phyloP scores from a whole-genome alignment of 176 grass and related monocot genomes.

The Alopecurus myosuroides region DNA sequence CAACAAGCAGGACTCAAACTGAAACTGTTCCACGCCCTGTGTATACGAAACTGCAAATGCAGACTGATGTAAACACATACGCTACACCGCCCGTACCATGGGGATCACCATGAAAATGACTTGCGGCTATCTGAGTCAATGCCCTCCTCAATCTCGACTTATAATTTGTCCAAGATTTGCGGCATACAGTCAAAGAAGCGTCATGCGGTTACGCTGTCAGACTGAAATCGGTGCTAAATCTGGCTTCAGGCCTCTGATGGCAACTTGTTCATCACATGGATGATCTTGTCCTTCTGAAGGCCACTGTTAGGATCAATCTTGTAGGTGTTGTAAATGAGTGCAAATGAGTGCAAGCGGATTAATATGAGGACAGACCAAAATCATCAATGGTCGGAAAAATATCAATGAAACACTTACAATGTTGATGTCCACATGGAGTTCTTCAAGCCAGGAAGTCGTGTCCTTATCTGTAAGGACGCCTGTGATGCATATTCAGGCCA shows the following conservation, averaged over 20 bases:
- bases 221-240: neutral
- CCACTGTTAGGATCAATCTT: constrained; percentile 53
- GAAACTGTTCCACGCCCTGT: neutral
- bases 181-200: neutral
- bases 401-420: constrained; percentile 29
- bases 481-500: constrained; percentile 92
- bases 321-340: constrained; percentile 65
- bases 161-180: neutral
- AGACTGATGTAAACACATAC: neutral
- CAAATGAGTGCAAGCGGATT: neutral
- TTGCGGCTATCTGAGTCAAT: too few species aligned
- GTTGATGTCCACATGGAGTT: constrained; percentile 89
- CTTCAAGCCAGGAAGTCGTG: constrained; percentile 79
- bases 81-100: neutral
- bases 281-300: constrained; percentile 64
- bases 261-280: constrained; percentile 74
- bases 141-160: neutral
- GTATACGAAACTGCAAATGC: neutral
- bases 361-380: neutral
- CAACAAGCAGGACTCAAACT: neutral
- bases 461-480: constrained; percentile 80
- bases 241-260: constrained; percentile 38
- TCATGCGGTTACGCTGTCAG: neutral
- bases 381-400: neutral
- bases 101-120: neutral